A percentile compares a stretch with the other conserved stretches of the same genome.
These are phyloP conservation scores for Trichosporon faecale DNA, from an alignment of 1,284 basidiomycete species.

Conservation along the genomic window DNA sequence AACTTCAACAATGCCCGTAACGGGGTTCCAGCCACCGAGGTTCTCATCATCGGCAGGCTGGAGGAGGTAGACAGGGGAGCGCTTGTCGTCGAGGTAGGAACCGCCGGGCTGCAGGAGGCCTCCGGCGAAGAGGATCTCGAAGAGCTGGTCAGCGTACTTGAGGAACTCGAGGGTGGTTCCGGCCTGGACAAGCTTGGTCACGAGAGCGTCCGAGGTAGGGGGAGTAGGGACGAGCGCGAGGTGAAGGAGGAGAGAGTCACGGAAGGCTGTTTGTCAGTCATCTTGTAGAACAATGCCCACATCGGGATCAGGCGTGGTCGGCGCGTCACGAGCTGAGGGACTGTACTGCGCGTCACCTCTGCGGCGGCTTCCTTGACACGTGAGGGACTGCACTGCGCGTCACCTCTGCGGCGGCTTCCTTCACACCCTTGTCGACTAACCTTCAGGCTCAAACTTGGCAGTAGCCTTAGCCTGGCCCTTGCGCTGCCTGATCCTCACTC, in stretches of 20 bases:
- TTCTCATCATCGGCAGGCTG: slow-evolving; percentile 24
- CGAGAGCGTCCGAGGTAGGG: slow-evolving; percentile 61
- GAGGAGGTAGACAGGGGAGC: slow-evolving; percentile 55
- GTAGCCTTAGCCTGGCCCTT: slow-evolving; percentile 55
- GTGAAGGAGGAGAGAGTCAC: slow-evolving; percentile 91
- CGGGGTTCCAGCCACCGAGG: slow-evolving; percentile 47
- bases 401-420: not conserved
- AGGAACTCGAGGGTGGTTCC: slow-evolving; percentile 87
- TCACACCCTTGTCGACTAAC: slow-evolving; percentile 37
- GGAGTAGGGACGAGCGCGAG: slow-evolving; percentile 77
- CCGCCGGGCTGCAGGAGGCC: slow-evolving; percentile 94
- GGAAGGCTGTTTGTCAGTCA: slow-evolving; percentile 64
- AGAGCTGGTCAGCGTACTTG: slow-evolving; percentile 93
- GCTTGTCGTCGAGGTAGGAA: slow-evolving; percentile 74
- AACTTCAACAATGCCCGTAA: slow-evolving; percentile 89
- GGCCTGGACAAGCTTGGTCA: slow-evolving; percentile 75
- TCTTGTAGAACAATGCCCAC: not conserved
- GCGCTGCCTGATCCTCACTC: slow-evolving; percentile 55
- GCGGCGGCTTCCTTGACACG: not conserved
- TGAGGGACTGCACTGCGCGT: not conserved
- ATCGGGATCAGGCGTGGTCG: not conserved
- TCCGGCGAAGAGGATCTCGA: slow-evolving; percentile 90
- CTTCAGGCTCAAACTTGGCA: slow-evolving; percentile 58
- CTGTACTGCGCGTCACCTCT: not conserved
- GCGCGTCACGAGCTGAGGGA: too few relatives aligned